Base-by-base conservation (phyloP, 202 grass and related monocot genomes). In the Musa balbisiana region DNA sequence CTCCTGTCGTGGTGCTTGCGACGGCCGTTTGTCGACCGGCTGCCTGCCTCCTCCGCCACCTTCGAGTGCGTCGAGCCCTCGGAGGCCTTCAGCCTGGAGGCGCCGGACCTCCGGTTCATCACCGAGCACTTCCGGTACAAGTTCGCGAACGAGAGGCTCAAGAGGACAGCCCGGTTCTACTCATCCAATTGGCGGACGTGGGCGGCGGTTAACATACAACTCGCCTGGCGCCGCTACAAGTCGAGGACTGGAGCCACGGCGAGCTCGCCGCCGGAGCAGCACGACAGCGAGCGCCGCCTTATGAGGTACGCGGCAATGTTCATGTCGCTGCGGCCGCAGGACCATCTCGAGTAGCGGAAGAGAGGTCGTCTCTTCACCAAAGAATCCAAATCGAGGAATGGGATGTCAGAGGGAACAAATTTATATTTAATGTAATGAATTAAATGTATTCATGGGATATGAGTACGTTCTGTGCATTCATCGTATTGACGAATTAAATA, bases 121-220 rank as follows among this genome's bases (percentile, higher is more conserved):
- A 92, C 94, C 15, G 94, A 94, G 86, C 91, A 98, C 79, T 98
- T 98, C 88, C 80, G 93, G 11, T 98, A 98, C 83, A 91, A 87
- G 68, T 98, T 98, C 71, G 91, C 84, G 66, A 93, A 94, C 84
- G 91, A 98, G 21, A 91, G 85, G 83, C 86, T 98, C 70, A 98
- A 92, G 81, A 84, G 91, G 62, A 89, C 91, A 11, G 91, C 94
- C 22, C 73, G 91, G 3, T 94, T 91, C 86, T 94, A 98, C 84
- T 98, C 94, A 0, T 98, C 94, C 9, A 91, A 98, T 81, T 98
- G 94, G 94, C 84, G 91, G 54, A 98, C 90, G 21, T 98, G 94
- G 94, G 94, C 86, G 0, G 91, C 94, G 49, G 91, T 98, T 64
- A 98, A 93, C 91, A 89, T 98, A 73, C 94, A 98, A 77, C 85